Conservation (phyloP, 2,329 filamentous ascomycete species). For the Pseudogymnoascus sp. region DNA sequence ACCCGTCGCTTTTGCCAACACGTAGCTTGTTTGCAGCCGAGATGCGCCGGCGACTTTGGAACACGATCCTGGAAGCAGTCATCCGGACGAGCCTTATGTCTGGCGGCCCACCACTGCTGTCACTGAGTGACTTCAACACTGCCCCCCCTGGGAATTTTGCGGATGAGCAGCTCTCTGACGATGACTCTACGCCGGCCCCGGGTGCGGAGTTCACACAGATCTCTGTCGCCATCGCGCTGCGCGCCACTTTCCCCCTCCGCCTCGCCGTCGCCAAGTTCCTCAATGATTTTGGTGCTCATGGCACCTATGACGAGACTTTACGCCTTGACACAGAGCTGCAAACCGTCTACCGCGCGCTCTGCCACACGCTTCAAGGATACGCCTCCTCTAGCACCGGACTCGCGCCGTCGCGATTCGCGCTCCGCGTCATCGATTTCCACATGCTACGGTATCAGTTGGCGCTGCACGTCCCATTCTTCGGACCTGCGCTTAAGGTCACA, state of each 20-base stretch:
- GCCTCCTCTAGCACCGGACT: constrained; percentile 10
- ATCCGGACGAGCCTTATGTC: constrained; percentile 38
- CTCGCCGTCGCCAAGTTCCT: constrained; percentile 36
- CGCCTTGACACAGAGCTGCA: constrained; percentile 36
- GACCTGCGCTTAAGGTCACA: constrained; percentile 32
- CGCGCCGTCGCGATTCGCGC: constrained; percentile 32
- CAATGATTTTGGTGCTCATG: constrained; percentile 32
- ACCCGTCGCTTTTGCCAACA: constrained; percentile 34
- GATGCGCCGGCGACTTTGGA: constrained; percentile 44
- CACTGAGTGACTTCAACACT: constrained; percentile 39
- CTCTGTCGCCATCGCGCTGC: constrained; percentile 35
- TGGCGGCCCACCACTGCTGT: constrained; percentile 39
- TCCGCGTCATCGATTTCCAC: constrained; percentile 40
- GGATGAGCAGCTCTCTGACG: constrained; percentile 37
- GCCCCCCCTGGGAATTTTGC: constrained; percentile 40
- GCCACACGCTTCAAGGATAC: constrained; percentile 26
- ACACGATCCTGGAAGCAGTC: constrained; percentile 40
- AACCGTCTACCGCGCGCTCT: constrained; percentile 34
- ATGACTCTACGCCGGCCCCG: constrained; percentile 27
- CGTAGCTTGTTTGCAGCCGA: constrained; percentile 32
- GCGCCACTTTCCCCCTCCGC: constrained; percentile 35
- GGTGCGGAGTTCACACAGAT: constrained; percentile 32
- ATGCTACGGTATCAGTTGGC: constrained; percentile 46
- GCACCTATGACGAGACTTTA: constrained; percentile 38
- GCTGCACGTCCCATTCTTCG: constrained; percentile 46